Conservation (phyloP, 1,139 yeast species). For the Pichia sp. region DNA sequence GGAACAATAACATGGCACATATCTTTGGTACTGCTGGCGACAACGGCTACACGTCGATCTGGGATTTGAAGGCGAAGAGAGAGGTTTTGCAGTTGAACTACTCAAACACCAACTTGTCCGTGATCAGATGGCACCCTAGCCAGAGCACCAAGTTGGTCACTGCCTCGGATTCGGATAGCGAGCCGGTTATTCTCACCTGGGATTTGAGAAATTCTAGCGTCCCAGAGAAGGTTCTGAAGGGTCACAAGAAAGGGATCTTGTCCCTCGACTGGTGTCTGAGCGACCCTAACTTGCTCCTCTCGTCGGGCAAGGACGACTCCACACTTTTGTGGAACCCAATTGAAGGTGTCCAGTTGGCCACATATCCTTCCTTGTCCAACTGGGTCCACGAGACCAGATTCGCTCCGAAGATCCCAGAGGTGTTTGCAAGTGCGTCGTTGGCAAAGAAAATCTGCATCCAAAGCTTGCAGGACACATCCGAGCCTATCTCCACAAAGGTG, state of each 20-base stretch:
- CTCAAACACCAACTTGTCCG: constrained; percentile 60
- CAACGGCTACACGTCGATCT: constrained; percentile 81
- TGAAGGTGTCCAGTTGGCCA: constrained; percentile 64
- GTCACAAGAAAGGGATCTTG: constrained; percentile 84
- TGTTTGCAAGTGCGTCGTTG: constrained; percentile 89
- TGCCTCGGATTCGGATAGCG: constrained; percentile 76
- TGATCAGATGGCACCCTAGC: constrained; percentile 78
- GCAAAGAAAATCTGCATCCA: constrained; percentile 85
- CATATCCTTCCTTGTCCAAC: constrained; percentile 86
- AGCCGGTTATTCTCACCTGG: constrained; percentile 86
- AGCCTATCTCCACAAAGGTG: constrained; percentile 46
- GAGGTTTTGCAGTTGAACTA: constrained; percentile 83
- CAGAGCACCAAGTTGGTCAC: constrained; percentile 84
- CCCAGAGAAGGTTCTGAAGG: constrained; percentile 71
- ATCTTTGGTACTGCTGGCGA: constrained; percentile 86
- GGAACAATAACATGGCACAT: constrained; percentile 84
- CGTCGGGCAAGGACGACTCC: constrained; percentile 89
- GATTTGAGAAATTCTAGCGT: constrained; percentile 89
- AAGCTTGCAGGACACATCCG: constrained; percentile 78
- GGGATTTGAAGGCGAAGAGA: constrained; percentile 86
- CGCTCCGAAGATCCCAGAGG: constrained; percentile 84
- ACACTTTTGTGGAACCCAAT: constrained; percentile 89
- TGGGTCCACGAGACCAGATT: constrained; percentile 90
- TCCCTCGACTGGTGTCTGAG: constrained; percentile 91
- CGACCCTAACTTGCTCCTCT: constrained; percentile 72